Percentiles rank a stretch among this genome's conserved stretches.
phyloP scores from a whole-genome alignment of 2,329 filamentous ascomycete species.

The Cercospora berteroae region DNA sequence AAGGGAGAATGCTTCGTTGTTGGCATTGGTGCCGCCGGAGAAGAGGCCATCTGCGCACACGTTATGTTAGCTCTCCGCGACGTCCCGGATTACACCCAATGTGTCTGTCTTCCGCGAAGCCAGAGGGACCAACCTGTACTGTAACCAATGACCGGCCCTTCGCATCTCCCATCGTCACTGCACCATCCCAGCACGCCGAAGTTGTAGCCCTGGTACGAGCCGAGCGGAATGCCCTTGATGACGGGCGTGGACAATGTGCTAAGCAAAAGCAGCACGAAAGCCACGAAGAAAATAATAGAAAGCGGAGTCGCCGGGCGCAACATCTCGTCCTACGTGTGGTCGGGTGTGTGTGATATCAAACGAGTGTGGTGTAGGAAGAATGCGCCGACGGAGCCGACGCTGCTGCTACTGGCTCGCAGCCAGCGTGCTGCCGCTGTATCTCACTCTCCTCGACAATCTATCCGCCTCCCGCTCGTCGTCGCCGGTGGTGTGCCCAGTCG shows the following conservation, averaged over 20 bases:
- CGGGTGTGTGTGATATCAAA: not conserved
- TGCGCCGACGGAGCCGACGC: not conserved
- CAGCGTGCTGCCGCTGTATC: conserved; percentile 1
- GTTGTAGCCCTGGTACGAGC: conserved; percentile 69
- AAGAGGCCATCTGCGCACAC: conserved; percentile 48
- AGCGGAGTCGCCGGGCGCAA: conserved; percentile 90
- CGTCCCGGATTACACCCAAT: not conserved
- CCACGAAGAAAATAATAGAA: conserved; percentile 76
- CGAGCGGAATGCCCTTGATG: conserved; percentile 79
- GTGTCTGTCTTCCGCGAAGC: conserved; percentile 22
- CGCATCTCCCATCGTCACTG: conserved; percentile 60
- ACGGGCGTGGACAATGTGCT: conserved; percentile 90
- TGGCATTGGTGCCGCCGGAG: conserved; percentile 34
- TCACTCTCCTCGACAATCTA: not conserved
- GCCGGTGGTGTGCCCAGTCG: not conserved
- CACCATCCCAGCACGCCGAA: conserved; percentile 96
- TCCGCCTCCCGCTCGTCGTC: not conserved
- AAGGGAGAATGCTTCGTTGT: conserved; percentile 54
- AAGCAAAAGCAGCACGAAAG: conserved; percentile 81
- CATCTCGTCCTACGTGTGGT: conserved; percentile 8
- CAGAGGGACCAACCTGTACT: conserved; percentile 62
- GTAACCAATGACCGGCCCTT: conserved; percentile 77
- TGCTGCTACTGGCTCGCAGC: not conserved
- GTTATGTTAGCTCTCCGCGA: not conserved
- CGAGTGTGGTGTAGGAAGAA: conserved; percentile 11